Percentiles rank a stretch among this genome's conserved stretches.
Evolutionary conservation across 1,284 basidiomycete species (phyloP).

Genomic region (Trichosporon ovoides): DNA sequence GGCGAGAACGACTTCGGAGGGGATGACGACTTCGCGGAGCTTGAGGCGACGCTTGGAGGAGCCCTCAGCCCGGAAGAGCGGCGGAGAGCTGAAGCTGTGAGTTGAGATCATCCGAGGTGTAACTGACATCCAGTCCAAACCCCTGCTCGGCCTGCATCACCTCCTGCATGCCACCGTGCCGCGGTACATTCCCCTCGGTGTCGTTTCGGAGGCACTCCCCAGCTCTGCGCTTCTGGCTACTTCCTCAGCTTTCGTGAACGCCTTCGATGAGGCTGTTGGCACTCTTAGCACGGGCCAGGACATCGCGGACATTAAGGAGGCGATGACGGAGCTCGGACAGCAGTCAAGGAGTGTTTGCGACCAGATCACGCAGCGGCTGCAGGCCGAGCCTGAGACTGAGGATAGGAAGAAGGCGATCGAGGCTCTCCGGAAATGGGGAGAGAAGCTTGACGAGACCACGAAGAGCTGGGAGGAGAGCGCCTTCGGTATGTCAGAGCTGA

Average conservation of each 20-base stretch:
- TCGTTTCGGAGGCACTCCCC: conserved; percentile 2
- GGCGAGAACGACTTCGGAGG: conserved; percentile 18
- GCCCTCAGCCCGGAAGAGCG: conserved; percentile 28
- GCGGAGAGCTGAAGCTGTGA: conserved; percentile 31
- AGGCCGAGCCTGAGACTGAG: neutral
- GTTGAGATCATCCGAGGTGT: conserved; percentile 9
- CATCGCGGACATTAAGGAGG: conserved; percentile 27
- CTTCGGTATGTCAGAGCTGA: conserved; percentile 17
- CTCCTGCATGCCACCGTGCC: conserved; percentile 37
- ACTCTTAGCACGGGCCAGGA: conserved; percentile 39
- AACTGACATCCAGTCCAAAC: conserved; percentile 33
- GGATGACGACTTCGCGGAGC: conserved; percentile 36
- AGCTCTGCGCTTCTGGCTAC: neutral
- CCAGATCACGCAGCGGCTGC: conserved; percentile 1
- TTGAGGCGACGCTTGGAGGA: conserved; percentile 29
- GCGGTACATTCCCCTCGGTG: conserved; percentile 27
- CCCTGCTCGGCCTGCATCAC: conserved; percentile 37
- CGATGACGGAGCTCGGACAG: conserved; percentile 20
- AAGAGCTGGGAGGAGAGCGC: conserved; percentile 28
- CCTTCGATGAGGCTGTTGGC: conserved; percentile 21
- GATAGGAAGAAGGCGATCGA: conserved; percentile 11
- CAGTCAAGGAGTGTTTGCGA: conserved; percentile 17
- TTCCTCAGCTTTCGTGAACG: conserved; percentile 3
- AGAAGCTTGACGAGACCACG: conserved; percentile 24
- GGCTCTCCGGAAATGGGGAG: conserved; percentile 23